Base-by-base conservation (phyloP, 495 filamentous ascomycete species). In the Evernia prunastri region DNA sequence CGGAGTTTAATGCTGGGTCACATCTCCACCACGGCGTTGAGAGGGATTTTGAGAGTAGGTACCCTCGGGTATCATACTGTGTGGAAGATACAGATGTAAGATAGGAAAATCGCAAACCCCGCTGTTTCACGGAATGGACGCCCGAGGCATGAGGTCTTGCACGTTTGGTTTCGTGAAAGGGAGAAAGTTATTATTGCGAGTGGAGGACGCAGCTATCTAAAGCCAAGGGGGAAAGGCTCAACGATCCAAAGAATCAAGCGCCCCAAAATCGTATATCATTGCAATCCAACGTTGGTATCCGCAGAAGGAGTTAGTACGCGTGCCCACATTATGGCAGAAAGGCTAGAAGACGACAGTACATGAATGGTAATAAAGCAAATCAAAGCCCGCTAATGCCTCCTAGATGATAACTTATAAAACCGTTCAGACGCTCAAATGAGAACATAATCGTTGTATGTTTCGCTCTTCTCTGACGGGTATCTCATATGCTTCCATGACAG, bases 381-480 rank as follows among this genome's bases (percentile, higher is more conserved):
- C 25, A n/a, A 31, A 35, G 54, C 29, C n/a, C 51, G 37, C 60
- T 63, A 7, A 42, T 63, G 60, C 49, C 49, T 39, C 51, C 49
- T 43, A 17, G 18, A 51, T 37, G 33, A 25, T 35, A 33, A n/a
- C n/a, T n/a, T 25, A 1, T 18, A 13, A 60, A 36, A 60, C 17
- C 35, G 10, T 20, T 15, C 29, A 15, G 20, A 43, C 60, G 49
- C 49, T 56, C 60, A 60, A 60, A 51, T 8, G n/a, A 37, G 11
- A 54, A 53, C 17, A 33, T 20, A 29, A 36, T 35, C 39, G 35
- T 43, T 60, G 43, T 36, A 51, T 45, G 8, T 61, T 37, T 13
- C 63, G 39, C 56, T 65, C 57, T 29, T 35, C 58, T 56, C 51
- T 61, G 58, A 61, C 56, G 58, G 63, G 63, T 66, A 66, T 66